Conservation (phyloP, 2,329 filamentous ascomycete genomes). For the Penicillium brasilianum region DNA sequence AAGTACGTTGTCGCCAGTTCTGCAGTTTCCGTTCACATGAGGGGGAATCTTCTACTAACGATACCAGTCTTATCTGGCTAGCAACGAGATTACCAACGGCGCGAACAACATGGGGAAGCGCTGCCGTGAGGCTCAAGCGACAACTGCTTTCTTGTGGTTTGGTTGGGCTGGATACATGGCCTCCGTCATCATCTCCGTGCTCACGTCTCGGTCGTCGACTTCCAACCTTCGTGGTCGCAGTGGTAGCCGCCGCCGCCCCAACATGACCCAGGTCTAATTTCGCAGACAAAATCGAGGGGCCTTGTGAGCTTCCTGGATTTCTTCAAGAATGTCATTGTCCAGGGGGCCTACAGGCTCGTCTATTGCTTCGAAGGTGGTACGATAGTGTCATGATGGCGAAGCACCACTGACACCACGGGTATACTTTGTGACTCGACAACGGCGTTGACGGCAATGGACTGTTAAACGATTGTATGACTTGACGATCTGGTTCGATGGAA, state of each 20-base stretch:
- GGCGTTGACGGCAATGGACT: constrained; percentile 5
- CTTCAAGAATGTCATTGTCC: not conserved
- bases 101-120: constrained; percentile 43
- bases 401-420: not conserved
- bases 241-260: constrained; percentile 42
- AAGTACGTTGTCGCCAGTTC: constrained; percentile 42
- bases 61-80: constrained; percentile 44
- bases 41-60: constrained; percentile 6
- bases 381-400: not conserved
- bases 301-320: not conserved
- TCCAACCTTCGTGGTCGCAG: constrained; percentile 42
- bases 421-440: constrained; percentile 1
- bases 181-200: constrained; percentile 47
- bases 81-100: constrained; percentile 54
- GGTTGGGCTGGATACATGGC: constrained; percentile 51
- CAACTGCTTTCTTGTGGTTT: constrained; percentile 59
- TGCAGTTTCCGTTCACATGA: not conserved
- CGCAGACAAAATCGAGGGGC: not conserved
- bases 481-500: constrained; percentile 3
- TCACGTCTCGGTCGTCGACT: constrained; percentile 41
- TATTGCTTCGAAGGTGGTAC: not conserved
- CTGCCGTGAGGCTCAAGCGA: constrained; percentile 58
- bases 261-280: constrained; percentile 53
- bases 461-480: constrained; percentile 16
- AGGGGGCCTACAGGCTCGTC: not conserved